Evolutionary conservation across 2,329 filamentous ascomycete species (phyloP).

Genomic region (Huntiella omanensis): DNA sequence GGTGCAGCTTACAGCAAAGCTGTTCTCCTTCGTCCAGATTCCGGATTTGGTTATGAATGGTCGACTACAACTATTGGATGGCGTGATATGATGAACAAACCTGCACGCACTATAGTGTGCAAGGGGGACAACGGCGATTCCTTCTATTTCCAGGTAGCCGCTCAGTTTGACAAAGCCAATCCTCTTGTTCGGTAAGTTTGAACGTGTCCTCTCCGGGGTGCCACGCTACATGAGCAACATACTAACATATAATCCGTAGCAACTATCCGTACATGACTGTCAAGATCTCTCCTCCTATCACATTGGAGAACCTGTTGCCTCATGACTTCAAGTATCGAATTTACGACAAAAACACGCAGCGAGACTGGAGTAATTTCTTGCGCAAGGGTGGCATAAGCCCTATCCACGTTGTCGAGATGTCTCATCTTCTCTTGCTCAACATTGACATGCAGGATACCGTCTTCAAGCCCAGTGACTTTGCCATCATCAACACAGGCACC

Average conservation of each 20-base stretch:
- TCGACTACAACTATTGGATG: constrained; percentile 79
- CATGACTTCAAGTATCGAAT: constrained; percentile 99
- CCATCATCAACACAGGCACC: constrained; percentile 82
- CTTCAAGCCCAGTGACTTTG: constrained; percentile 89
- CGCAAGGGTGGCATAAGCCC: constrained; percentile 93
- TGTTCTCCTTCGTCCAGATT: constrained; percentile 72
- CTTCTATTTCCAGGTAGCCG: constrained; percentile 94
- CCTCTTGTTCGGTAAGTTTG: constrained; percentile 50
- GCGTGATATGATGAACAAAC: constrained; percentile 71
- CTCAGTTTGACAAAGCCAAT: constrained; percentile 65
- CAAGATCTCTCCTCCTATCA: constrained; percentile 77
- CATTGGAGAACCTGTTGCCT: constrained; percentile 82
- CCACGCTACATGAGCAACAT: neutral
- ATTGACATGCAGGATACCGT: constrained; percentile 93
- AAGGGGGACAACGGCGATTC: constrained; percentile 71
- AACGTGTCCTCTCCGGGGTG: neutral
- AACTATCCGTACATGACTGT: constrained; percentile 90
- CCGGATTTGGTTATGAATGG: constrained; percentile 94
- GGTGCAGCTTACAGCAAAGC: constrained; percentile 83
- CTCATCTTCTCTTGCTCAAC: constrained; percentile 78
- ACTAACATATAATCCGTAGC: constrained; percentile 20
- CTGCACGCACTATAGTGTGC: constrained; percentile 75
- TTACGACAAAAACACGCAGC: constrained; percentile 96
- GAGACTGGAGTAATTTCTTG: constrained; percentile 97
- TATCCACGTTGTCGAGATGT: constrained; percentile 90